Evolutionary conservation across 495 filamentous ascomycete genomes (phyloP), one percentile per base, ranked within the genome.

Genomic region (Xylaria flabelliformis): DNA sequence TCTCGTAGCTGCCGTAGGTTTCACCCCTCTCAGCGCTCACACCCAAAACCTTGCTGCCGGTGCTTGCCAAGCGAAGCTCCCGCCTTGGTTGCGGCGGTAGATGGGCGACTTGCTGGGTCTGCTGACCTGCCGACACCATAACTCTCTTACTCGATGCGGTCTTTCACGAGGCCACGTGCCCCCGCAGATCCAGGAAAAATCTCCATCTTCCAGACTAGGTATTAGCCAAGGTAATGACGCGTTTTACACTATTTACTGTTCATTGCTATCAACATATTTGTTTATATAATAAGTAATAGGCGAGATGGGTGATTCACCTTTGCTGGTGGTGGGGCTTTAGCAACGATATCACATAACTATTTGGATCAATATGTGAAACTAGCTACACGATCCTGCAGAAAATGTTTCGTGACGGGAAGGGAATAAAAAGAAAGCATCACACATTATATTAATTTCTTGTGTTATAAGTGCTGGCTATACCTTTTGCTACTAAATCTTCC

Each of bases 71-170:
- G 55, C 67, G 1, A 19, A 69, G 66, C 41, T 69, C 51, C 66
- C 39, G 36, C 66, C 66, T 59, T 61, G 58, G 32, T 61, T 12
- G 34, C 24, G 34, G 41, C 44, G n/a, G 44, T 69, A 21, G 55
- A 69, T 70, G 56, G 67, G 56, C 44, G 51, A 21, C 42, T 53
- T 44, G 69, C n/a, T 58, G 69, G 69, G 69, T 71, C 69, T 65
- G 69, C 61, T 71, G 69, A 71, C 69, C 69, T 59, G 34, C 69
- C n/a, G n/a, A 29, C 41, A 56, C 59, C 48, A 53, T 64, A 71
- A 36, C 53, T 46, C 26, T 53, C 46, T 59, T 71, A 66, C 69
- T 71, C 15, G 48, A 66, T 71, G 34, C 5, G 48, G 62, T 26
- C 24, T 15, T 48, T 71, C 39, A 41, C 36, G 44, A 64, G 69